These are phyloP conservation scores for Graphilbum ipis-grandicollis DNA, from an alignment of 2,329 filamentous ascomycete species.

Conservation along the genomic window DNA sequence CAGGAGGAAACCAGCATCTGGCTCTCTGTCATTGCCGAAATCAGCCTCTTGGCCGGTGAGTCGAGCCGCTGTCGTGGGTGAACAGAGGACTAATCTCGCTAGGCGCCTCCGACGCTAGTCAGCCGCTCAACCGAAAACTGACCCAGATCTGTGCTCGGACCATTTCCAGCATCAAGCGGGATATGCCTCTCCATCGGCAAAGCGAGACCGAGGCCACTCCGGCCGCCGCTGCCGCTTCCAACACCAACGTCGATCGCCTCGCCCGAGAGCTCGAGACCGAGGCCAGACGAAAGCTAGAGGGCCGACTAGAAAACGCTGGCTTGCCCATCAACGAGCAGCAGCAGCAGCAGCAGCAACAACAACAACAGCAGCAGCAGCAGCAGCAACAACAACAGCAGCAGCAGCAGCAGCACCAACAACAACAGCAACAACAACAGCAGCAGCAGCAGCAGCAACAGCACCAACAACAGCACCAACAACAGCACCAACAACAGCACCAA, in stretches of 20 bases:
- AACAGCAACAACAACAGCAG: too few relatives aligned
- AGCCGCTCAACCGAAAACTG: constrained; percentile 25
- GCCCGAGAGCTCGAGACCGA: constrained; percentile 8
- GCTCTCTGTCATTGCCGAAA: constrained; percentile 50
- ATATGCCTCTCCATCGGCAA: constrained; percentile 17
- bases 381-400: too few relatives aligned
- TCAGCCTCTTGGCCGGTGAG: constrained; percentile 20
- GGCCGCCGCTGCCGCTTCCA: not conserved
- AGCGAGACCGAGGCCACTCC: too few relatives aligned
- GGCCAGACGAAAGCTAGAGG: constrained; percentile 6
- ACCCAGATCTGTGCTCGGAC: constrained; percentile 31
- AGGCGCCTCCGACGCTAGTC: constrained; percentile 16
- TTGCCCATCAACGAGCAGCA: too few relatives aligned
- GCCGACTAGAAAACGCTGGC: too few relatives aligned
- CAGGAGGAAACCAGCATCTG: constrained; percentile 52
- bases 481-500: too few relatives aligned
- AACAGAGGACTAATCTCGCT: too few relatives aligned
- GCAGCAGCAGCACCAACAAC: too few relatives aligned
- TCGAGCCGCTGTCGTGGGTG: not conserved
- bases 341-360: too few relatives aligned
- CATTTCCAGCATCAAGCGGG: constrained; percentile 32
- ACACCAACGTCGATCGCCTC: constrained; percentile 23
- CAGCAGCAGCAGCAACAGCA: too few relatives aligned
- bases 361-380: too few relatives aligned
- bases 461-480: too few relatives aligned